These are phyloP conservation scores for Fusarium sp. DNA, from an alignment of 2,329 filamentous ascomycete species.

Conservation along the genomic window DNA sequence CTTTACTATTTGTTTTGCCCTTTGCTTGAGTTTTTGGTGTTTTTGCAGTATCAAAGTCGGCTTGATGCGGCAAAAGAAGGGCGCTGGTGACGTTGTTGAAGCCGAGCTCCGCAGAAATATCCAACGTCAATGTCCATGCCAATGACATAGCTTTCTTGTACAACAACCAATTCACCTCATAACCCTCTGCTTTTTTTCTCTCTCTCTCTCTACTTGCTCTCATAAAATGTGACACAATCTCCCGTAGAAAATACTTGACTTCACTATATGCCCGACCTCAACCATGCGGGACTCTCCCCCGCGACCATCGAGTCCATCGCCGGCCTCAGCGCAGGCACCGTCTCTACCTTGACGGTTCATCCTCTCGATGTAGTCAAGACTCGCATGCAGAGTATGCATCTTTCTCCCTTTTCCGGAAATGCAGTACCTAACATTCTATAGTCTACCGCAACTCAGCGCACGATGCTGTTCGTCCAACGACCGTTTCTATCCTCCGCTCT, in stretches of 20 bases:
- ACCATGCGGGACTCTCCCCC: conserved; percentile 72
- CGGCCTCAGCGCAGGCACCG: conserved; percentile 86
- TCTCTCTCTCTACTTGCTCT: background rate
- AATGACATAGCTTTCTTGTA: background rate
- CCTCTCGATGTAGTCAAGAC: conserved; percentile 97
- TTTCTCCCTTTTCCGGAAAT: background rate
- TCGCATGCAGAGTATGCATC: conserved; percentile 78
- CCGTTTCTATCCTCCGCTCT: conserved; percentile 61
- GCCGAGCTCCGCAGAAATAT: conserved; percentile 33
- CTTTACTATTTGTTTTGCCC: background rate
- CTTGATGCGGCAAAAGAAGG: conserved; percentile 25
- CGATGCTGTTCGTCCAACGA: conserved; percentile 54
- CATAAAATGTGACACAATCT: conserved; percentile 43
- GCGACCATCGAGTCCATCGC: conserved; percentile 87
- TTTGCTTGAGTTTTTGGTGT: background rate
- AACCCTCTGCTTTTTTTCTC: background rate
- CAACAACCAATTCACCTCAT: conserved; percentile 5
- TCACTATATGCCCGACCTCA: conserved; percentile 56
- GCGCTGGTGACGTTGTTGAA: conserved; percentile 35
- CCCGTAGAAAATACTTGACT: conserved; percentile 8
- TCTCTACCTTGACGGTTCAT: conserved; percentile 87
- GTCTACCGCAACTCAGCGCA: conserved; percentile 60
- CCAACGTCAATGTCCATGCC: conserved; percentile 8
- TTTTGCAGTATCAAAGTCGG: background rate
- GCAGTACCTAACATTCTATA: conserved; percentile 39